Conservation (phyloP, 129 eudicot species). For the Pseudognaphalium luteoalbum region DNA sequence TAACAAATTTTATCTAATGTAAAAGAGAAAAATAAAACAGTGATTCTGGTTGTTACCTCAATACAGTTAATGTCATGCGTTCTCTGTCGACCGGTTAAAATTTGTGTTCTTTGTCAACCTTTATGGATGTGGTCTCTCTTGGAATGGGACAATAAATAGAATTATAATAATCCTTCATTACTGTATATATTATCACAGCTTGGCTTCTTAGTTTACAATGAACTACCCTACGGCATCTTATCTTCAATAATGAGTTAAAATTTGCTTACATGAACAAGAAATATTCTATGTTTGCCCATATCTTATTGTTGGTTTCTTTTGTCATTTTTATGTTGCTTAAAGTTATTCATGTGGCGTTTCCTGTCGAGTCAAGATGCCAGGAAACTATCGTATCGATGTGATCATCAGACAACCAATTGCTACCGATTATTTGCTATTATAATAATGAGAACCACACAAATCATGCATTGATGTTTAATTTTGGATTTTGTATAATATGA, state of each 20-base stretch:
- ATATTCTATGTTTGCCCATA: neutral
- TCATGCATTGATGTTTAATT: neutral
- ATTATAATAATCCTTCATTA: no score
- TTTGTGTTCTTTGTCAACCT: no score
- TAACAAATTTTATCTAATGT: no score
- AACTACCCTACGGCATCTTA: neutral
- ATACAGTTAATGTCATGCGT: no score
- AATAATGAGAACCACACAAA: no score
- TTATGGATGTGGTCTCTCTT: no score
- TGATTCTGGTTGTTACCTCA: no score
- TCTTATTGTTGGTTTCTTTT: neutral
- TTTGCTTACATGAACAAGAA: neutral
- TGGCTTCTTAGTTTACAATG: neutral
- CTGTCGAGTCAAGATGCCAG: neutral
- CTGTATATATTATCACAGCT: neutral
- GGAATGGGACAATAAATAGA: no score
- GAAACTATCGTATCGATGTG: neutral
- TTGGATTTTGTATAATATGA: neutral
- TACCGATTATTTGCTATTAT: no score
- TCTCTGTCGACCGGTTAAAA: no score
- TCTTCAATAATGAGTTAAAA: neutral
- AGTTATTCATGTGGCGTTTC: neutral
- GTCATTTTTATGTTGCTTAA: neutral
- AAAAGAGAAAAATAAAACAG: no score
- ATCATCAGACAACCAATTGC: neutral